Conservation (phyloP, 257 asterid species). For the Scutellaria minor region DNA sequence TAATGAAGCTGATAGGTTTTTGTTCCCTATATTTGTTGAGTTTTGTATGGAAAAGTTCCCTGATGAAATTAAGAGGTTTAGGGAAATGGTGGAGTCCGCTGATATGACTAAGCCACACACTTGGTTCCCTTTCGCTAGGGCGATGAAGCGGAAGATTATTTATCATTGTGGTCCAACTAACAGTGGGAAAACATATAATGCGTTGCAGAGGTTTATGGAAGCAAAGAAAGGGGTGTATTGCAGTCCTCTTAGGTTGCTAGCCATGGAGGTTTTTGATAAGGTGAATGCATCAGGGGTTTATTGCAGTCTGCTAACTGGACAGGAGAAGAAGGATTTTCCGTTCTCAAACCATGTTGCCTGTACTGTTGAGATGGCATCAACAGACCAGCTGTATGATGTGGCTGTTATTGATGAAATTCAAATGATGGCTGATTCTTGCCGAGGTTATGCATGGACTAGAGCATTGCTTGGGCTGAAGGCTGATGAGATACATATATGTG, state of each 20-base stretch:
- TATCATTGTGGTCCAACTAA: slow-evolving; percentile 98
- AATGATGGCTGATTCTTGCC: slow-evolving; percentile 82
- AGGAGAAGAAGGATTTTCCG: slow-evolving; percentile 82
- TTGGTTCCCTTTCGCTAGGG: slow-evolving; percentile 98
- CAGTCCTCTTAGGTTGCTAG: slow-evolving; percentile 93
- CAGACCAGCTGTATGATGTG: slow-evolving; percentile 80
- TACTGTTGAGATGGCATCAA: slow-evolving; percentile 93
- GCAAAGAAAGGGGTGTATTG: slow-evolving; percentile 91
- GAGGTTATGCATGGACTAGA: slow-evolving; percentile 98
- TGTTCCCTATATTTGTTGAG: slow-evolving; percentile 88
- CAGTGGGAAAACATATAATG: slow-evolving; percentile 96
- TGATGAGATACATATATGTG: slow-evolving; percentile 93
- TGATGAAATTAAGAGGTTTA: slow-evolving; percentile 72
- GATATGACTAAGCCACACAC: slow-evolving; percentile 93
- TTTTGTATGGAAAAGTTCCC: slow-evolving; percentile 77
- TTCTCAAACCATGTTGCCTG: slow-evolving; percentile 95
- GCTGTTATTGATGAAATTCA: slow-evolving; percentile 96
- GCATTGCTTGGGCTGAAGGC: slow-evolving; percentile 91
- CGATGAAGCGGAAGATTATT: slow-evolving; percentile 84
- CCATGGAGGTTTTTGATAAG: slow-evolving; percentile 97
- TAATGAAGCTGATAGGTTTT: slow-evolving; percentile 64
- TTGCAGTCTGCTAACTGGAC: slow-evolving; percentile 90
- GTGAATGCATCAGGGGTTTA: slow-evolving; percentile 88
- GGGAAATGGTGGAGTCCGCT: slow-evolving; percentile 81
- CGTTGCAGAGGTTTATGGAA: slow-evolving; percentile 92